Evolutionary conservation across 2,329 filamentous ascomycete species (phyloP), one percentile per base, ranked within the genome.

Genomic region (Aspergillus hiratsukae): DNA sequence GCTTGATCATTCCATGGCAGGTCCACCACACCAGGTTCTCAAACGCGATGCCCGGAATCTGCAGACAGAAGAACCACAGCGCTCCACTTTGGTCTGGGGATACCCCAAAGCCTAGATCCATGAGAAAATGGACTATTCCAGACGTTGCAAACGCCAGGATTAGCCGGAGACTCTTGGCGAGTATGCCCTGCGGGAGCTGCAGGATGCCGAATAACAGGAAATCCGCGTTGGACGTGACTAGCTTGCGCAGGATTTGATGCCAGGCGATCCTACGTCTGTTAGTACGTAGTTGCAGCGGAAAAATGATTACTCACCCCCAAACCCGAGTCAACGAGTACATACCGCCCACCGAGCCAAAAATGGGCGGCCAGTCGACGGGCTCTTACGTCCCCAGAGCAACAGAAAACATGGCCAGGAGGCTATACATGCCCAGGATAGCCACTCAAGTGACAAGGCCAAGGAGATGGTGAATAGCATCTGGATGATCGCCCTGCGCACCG

Each of bases 161-260:
- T 1, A 64, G 48, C 1, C 61, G 59, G 9, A 55, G 27, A 27
- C 45, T 52, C 21, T 53, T 52, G 8, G 54, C 58, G n/a, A 14
- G 9, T 2, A 53, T 52, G 1, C 1, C 29, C 4, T 49, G 27
- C 2, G 56, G 23, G n/a, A 63, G 48, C 2, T 57, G 49, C 2
- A 64, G 52, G 10, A 55, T 4, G 1, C 50, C 48, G 19, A 51
- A 49, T 4, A 53, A 10, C 25, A 64, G 25, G 25, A 60, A 62
- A n/a, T 62, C 56, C 1, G 60, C 58, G 23, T 60, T 62, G 0
- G 61, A 52, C 19, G 52, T 31, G 3, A 64, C 53, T 1, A 56
- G 55, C 6, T 50, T 43, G 31, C 64, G 64, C 27, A 64, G 57
- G 37, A 48, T 55, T 55, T 66, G 64, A 23, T 66, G 64, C 64